Conservation (phyloP, 2,329 filamentous ascomycete genomes). For the Madurella fahalii region DNA sequence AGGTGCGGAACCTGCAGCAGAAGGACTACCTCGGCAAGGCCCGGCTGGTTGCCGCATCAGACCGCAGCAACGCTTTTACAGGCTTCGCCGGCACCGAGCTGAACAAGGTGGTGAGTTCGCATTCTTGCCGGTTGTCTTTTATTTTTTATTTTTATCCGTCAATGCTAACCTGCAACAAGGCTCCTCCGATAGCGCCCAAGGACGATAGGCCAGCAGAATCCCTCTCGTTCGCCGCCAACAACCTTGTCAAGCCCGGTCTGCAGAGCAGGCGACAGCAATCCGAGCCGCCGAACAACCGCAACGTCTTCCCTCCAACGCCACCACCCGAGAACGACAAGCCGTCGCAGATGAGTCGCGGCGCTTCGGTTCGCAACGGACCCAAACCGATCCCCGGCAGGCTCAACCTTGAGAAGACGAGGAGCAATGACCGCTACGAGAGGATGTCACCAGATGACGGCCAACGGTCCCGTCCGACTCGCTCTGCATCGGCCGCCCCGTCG, state of each 20-base stretch:
- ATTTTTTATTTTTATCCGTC: not conserved
- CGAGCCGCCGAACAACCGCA: conserved; percentile 72
- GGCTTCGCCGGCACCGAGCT: conserved; percentile 77
- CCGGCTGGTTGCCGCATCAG: conserved; percentile 83
- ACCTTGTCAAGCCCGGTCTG: conserved; percentile 83
- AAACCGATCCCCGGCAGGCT: conserved; percentile 60
- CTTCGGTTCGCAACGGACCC: conserved; percentile 58
- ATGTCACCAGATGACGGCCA: conserved; percentile 43
- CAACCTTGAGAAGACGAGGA: conserved; percentile 55
- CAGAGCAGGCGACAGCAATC: conserved; percentile 79
- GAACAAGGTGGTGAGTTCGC: conserved; percentile 56
- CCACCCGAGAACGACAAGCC: conserved; percentile 81
- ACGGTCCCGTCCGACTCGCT: conserved; percentile 38
- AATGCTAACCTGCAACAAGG: conserved; percentile 31
- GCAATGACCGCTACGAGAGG: conserved; percentile 53
- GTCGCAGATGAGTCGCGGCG: conserved; percentile 46
- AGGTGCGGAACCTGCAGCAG: conserved; percentile 95
- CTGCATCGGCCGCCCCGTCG: conserved; percentile 44
- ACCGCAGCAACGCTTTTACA: conserved; percentile 74
- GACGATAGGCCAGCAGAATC: conserved; percentile 81
- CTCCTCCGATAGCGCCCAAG: conserved; percentile 51
- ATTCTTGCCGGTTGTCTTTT: not conserved
- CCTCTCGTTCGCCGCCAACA: conserved; percentile 87
- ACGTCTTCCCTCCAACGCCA: conserved; percentile 95
- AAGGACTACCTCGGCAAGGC: conserved; percentile 98